These are phyloP conservation scores for Coniferiporia sulphurascens DNA, from an alignment of 1,284 basidiomycete species.

Conservation along the genomic window DNA sequence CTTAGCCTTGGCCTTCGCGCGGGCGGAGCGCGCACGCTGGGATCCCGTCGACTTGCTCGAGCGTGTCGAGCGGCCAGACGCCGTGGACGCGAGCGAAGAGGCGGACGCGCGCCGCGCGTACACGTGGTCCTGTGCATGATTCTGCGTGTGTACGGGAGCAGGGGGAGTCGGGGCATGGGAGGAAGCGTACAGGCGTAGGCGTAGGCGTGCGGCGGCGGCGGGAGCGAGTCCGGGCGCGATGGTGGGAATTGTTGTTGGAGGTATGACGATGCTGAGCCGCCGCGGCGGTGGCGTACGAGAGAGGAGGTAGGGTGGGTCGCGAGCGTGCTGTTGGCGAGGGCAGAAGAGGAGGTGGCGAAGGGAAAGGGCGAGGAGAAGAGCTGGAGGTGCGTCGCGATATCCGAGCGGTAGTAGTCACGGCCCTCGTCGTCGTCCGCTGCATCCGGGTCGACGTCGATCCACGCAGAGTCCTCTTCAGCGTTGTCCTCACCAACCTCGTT, in stretches of 20 bases:
- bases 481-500: no score
- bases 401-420: conserved; percentile 15
- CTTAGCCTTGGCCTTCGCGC: not conserved
- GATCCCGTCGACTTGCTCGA: conserved; percentile 5
- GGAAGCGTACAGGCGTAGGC: not conserved
- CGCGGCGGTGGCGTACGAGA: not conserved
- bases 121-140: not conserved
- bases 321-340: not conserved
- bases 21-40: not conserved
- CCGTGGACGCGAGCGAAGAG: conserved; percentile 13
- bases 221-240: conserved; percentile 16
- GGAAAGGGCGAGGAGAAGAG: conserved; percentile 12
- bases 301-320: no score
- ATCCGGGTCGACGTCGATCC: conserved; percentile 10
- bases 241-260: conserved; percentile 6
- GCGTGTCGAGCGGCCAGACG: conserved; percentile 9
- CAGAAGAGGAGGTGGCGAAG: not conserved
- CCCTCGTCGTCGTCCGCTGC: conserved; percentile 3
- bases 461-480: conserved; percentile 10
- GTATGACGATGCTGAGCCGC: conserved; percentile 7
- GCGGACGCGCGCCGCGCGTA: conserved; percentile 14
- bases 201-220: conserved; percentile 8
- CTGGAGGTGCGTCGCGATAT: conserved; percentile 17
- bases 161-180: not conserved
- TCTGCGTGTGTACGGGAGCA: no score